phyloP scores from a whole-genome alignment of 352 stramenopile genomes.

The Pythium folliculosum region DNA sequence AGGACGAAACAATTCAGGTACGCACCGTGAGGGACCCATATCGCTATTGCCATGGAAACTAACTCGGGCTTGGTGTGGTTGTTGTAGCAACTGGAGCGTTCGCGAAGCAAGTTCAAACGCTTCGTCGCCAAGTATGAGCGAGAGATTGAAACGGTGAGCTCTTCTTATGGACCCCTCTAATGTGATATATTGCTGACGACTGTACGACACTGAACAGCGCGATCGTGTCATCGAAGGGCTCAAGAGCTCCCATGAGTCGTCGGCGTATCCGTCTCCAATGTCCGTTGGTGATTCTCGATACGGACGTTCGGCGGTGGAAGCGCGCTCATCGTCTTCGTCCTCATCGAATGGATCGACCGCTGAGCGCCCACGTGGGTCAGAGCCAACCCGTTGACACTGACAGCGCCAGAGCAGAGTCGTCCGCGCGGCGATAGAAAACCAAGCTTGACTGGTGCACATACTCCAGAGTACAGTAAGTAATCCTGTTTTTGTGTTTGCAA shows the following conservation, averaged over 20 bases:
- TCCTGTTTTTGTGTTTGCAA: background rate
- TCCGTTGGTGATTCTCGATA: background rate
- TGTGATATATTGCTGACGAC: background rate
- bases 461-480: background rate
- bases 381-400: background rate
- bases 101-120: conserved; percentile 84
- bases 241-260: conserved; percentile 32
- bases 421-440: background rate
- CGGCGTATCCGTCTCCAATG: conserved; percentile 23
- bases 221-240: conserved; percentile 43
- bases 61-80: background rate
- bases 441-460: background rate
- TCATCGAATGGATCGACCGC: conserved; percentile 1
- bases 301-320: background rate
- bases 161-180: background rate
- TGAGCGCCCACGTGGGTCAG: background rate
- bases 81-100: conserved; percentile 75
- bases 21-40: no score
- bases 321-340: conserved; percentile 7
- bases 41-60: background rate
- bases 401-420: background rate
- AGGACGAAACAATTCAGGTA: conserved; percentile 86
- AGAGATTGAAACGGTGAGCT: conserved; percentile 73
- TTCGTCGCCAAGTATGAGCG: conserved; percentile 85
- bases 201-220: conserved; percentile 13